Evolutionary conservation across 2,329 filamentous ascomycete genomes (phyloP), one percentile per base, ranked within the genome.

Genomic region (Ophiostoma himal-ulmi): DNA sequence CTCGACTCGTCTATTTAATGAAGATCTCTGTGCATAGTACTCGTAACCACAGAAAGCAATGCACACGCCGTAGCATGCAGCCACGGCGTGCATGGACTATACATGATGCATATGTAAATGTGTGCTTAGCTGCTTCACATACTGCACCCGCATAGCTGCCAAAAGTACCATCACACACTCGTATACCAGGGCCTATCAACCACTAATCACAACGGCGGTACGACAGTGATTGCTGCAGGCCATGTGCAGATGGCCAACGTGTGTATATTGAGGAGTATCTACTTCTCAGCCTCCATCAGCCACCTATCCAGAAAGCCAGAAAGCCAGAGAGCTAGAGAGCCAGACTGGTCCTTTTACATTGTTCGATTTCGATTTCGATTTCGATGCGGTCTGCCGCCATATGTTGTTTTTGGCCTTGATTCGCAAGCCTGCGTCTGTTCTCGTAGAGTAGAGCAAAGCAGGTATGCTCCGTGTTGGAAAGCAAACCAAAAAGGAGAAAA

Each of bases 111-210:
- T 62, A 34, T 34, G 26, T 34, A 62, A 34, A 62, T 62, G 14
- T 34, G 17, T 62, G 57, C 26, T 30, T 13, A 62, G 26, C 57
- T 62, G 26, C 57, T 62, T 26, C 57, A 34, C 26, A 60, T 26
- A 34, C 54, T 57, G 22, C 57, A 20, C 57, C 22, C 10, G 26
- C 26, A 62, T 17, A 62, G 26, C 57, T 62, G 57, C 57, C 54
- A 57, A 57, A 57, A 54, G 48, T 26, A 57, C 52, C 13, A 62
- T 34, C 26, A 34, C 57, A 62, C 57, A 62, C 57, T 62, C 57
- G 57, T 62, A 62, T 62, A 62, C 17, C 57, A 20, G 20, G 11
- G 57, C 26, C 57, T 62, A 26, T 13, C 57, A 62, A 26, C 57
- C 57, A 62, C 57, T 62, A 62, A 34, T 62, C 14, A 34, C 14